Evolutionary conservation across 2,329 filamentous ascomycete genomes (phyloP).

Genomic region (Colletotrichum cordylinicola): DNA sequence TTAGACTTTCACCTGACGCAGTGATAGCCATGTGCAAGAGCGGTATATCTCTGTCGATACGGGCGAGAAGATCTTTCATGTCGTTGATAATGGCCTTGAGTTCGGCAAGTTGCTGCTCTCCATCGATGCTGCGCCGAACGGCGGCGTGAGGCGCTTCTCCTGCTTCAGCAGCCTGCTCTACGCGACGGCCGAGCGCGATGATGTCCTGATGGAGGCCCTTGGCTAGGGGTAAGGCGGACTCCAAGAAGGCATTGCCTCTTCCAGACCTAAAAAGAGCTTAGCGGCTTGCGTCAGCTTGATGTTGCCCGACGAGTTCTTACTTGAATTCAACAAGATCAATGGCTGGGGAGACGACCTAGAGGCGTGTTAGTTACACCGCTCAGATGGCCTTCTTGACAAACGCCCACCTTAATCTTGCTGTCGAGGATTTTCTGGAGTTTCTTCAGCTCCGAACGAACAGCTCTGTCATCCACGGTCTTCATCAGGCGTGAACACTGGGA

Average conservation of each 20-base stretch:
- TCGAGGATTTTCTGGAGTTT: slow-evolving; percentile 76
- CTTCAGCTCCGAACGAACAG: slow-evolving; percentile 72
- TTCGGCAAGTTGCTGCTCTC: slow-evolving; percentile 65
- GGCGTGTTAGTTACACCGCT: not conserved
- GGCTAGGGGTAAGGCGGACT: slow-evolving; percentile 83
- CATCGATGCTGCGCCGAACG: slow-evolving; percentile 48
- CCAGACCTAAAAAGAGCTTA: slow-evolving; percentile 47
- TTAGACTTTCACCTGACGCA: slow-evolving; percentile 87
- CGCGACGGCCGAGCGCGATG: slow-evolving; percentile 75
- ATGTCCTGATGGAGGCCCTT: slow-evolving; percentile 86
- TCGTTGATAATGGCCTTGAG: slow-evolving; percentile 74
- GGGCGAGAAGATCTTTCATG: slow-evolving; percentile 75
- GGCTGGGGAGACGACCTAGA: slow-evolving; percentile 82
- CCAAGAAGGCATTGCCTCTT: slow-evolving; percentile 66
- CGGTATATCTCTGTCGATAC: slow-evolving; percentile 91
- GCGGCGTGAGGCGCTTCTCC: slow-evolving; percentile 57
- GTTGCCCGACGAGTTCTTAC: slow-evolving; percentile 44
- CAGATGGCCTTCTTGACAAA: not conserved
- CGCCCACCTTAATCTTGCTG: slow-evolving; percentile 78
- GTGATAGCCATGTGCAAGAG: slow-evolving; percentile 93
- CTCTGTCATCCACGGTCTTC: slow-evolving; percentile 75
- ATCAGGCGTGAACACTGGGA: slow-evolving; percentile 80
- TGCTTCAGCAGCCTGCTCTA: slow-evolving; percentile 72
- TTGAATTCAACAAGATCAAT: slow-evolving; percentile 94
- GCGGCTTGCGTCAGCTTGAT: not conserved